phyloP scores from a whole-genome alignment of 495 filamentous ascomycete genomes.

The Tuber indicum region DNA sequence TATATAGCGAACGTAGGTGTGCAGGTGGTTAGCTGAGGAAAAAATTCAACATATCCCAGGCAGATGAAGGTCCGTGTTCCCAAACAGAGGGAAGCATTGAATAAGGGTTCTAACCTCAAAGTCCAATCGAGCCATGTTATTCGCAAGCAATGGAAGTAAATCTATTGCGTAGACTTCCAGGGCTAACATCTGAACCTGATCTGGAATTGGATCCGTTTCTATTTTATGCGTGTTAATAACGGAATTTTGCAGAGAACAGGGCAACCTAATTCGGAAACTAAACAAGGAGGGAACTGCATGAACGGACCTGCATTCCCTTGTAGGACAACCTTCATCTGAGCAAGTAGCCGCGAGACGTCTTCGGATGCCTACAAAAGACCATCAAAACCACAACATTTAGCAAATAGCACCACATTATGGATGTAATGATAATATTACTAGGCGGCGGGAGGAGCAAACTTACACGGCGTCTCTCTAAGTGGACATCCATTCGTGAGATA shows the following conservation, averaged over 20 bases:
- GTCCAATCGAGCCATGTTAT: conserved; percentile 69
- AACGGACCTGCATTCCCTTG: conserved; percentile 72
- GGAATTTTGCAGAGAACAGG: conserved; percentile 9
- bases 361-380: conserved; percentile 55
- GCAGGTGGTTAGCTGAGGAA: conserved; percentile 52
- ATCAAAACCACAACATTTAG: not conserved
- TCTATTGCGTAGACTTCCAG: conserved; percentile 78
- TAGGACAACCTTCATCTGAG: conserved; percentile 74
- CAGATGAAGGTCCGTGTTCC: not conserved
- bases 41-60: conserved; percentile 33
- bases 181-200: conserved; percentile 75
- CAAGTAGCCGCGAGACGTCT: conserved; percentile 67
- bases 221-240: conserved; percentile 17
- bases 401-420: not conserved
- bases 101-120: conserved; percentile 57
- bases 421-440: conserved; percentile 7
- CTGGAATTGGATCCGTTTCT: conserved; percentile 81
- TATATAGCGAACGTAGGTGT: conserved; percentile 45
- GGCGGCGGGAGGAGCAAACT: conserved; percentile 8
- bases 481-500: conserved; percentile 49
- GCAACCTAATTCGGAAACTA: conserved; percentile 4
- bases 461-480: conserved; percentile 47
- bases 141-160: conserved; percentile 72
- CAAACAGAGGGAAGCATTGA: conserved; percentile 42
- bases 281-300: not conserved